These are phyloP conservation scores for Amanita rubescens DNA, from an alignment of 768 basidiomycete genomes.

Conservation along the genomic window DNA sequence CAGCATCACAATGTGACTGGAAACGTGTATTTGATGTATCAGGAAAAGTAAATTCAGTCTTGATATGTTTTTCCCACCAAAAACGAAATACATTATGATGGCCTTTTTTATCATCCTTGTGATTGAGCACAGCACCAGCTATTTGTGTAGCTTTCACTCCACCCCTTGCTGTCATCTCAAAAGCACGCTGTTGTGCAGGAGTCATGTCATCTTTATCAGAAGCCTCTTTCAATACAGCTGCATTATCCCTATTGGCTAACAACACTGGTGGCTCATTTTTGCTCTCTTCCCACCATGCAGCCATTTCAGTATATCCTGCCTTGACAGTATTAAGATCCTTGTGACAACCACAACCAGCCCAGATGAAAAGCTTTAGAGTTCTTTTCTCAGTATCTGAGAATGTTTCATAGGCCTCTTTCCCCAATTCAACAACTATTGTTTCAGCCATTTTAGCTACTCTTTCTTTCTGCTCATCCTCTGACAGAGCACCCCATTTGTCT, in stretches of 20 bases:
- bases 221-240: neutral
- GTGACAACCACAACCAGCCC: too few relatives aligned
- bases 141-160: conserved; percentile 7
- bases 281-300: neutral
- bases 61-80: neutral
- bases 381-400: conserved; percentile 12
- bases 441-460: conserved; percentile 11
- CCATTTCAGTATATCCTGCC: neutral
- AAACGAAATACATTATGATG: conserved; percentile 4
- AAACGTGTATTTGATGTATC: neutral
- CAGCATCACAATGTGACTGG: conserved; percentile 18
- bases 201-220: too few relatives aligned
- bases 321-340: neutral
- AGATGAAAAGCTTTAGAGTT: too few relatives aligned
- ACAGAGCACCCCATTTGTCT: conserved; percentile 17
- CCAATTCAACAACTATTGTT: conserved; percentile 13
- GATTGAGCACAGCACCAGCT: conserved; percentile 11
- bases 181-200: too few relatives aligned
- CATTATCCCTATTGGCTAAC: neutral
- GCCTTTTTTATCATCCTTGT: conserved; percentile 10
- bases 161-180: neutral
- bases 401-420: conserved; percentile 15
- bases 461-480: conserved; percentile 16
- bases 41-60: neutral
- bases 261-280: neutral